These are phyloP conservation scores for Magnaporthiopsis incrustans DNA, from an alignment of 2,329 filamentous ascomycete genomes.

Conservation along the genomic window DNA sequence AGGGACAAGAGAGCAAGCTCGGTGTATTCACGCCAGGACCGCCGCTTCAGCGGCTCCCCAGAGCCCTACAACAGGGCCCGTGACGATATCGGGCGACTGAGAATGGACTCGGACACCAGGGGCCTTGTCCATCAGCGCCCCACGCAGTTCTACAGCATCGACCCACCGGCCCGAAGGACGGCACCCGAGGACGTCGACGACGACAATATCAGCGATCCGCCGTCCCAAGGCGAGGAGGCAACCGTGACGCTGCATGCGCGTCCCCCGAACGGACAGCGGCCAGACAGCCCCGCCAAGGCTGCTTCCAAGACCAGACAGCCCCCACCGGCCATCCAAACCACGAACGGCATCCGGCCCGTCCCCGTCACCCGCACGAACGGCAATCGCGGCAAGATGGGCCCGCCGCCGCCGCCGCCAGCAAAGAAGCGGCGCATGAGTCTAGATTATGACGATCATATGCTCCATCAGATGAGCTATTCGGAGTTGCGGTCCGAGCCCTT, in stretches of 20 bases:
- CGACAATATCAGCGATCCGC: constrained; percentile 20
- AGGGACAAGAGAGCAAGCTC: constrained; percentile 15
- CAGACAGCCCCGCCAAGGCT: constrained; percentile 4
- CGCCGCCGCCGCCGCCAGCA: constrained; percentile 5
- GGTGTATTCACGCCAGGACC: constrained; percentile 9
- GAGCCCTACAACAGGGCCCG: constrained; percentile 16
- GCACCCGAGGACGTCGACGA: constrained; percentile 16
- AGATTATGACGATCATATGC: constrained; percentile 49
- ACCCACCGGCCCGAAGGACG: constrained; percentile 12
- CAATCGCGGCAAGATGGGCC: constrained; percentile 14
- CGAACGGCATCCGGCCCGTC: constrained; percentile 11
- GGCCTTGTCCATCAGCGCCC: constrained; percentile 20
- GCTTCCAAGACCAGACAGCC: constrained; percentile 7
- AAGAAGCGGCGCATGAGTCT: constrained; percentile 36
- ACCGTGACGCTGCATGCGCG: constrained; percentile 20
- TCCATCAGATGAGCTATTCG: constrained; percentile 45
- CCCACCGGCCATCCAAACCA: constrained; percentile 1
- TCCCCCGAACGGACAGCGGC: constrained; percentile 8
- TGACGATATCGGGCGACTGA: constrained; percentile 9
- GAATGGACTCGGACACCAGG: constrained; percentile 13
- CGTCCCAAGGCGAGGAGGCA: constrained; percentile 20
- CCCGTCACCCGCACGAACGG: constrained; percentile 13
- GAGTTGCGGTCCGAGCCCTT: constrained; percentile 45
- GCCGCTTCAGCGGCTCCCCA: constrained; percentile 13
- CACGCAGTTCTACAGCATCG: constrained; percentile 19